Base-by-base conservation (phyloP, 768 basidiomycete genomes). In the Harrya chromipes region DNA sequence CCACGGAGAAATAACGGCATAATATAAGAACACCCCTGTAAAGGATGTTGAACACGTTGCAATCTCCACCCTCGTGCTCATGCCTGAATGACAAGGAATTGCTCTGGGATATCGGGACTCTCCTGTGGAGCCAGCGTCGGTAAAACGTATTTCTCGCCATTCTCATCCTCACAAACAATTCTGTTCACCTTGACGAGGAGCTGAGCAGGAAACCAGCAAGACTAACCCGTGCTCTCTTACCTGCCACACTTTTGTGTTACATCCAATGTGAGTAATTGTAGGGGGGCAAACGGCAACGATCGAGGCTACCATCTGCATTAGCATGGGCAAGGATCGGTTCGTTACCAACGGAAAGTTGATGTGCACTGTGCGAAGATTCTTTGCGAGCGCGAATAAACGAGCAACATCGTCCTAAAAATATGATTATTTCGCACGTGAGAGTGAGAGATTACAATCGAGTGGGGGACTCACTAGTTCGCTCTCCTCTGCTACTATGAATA, bases 161-260 rank as follows among this genome's bases (percentile, higher is more conserved):
- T 62, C 23, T 72, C 72, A 14, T 69, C 66, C 9, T 64, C 51
- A 3, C 58, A 43, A 11, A 79, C 68, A 14, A 55, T 57, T 34
- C 78, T 70, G 46, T 72, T 68, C 31, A 86, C 74, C 84, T 86
- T 51, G 0, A 47, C 46, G 31, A 35, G 46, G 17, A 9, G 46
- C 26, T 42, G 34, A 58, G 43, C 36, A 47, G 23, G 36, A 34
- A 41, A 24, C 34, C 16, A 36, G 21, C 21, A 8, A 27, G 14
- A 11, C 43, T 14, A 19, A 17, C 34, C 17, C 4, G 21, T 17
- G 33, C 17, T 20, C 42, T 72, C 60, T 62, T 50, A 87, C 88
- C 75, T 85, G 78, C 82, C 84, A 88, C 1, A 87, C 86, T 33
- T 71, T 72, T 0, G 82, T 80, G 59, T 83, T 83, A 55, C 81